Conservation (phyloP, 2,329 filamentous ascomycete species). For the Botrytis paeoniae region DNA sequence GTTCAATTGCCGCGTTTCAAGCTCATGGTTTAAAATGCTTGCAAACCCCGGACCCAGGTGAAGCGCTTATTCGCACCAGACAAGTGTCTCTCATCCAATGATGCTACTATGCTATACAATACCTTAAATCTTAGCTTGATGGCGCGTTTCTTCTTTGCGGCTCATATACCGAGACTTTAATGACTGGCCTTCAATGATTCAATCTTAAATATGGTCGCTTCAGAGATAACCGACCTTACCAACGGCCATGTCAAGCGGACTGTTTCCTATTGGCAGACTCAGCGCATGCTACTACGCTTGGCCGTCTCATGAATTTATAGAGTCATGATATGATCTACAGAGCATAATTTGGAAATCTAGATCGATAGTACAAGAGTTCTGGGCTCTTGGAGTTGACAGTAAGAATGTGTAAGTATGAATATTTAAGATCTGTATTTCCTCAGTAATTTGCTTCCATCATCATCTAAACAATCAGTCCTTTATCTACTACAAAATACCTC, state of each 20-base stretch:
- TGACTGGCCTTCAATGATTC: conserved; percentile 14
- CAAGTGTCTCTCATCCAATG: conserved; percentile 12
- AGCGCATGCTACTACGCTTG: conserved; percentile 35
- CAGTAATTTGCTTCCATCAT: conserved; percentile 30
- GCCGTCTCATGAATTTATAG: conserved; percentile 38
- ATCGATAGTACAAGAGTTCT: conserved; percentile 17
- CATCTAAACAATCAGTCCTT: conserved; percentile 32
- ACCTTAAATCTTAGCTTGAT: not conserved
- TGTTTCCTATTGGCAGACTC: conserved; percentile 33
- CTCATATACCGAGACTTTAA: conserved; percentile 9
- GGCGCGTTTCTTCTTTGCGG: conserved; percentile 8
- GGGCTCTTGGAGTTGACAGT: conserved; percentile 17
- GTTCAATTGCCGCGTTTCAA: not conserved
- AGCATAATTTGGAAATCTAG: conserved; percentile 17
- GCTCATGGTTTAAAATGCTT: conserved; percentile 2
- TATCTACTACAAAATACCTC: conserved; percentile 31
- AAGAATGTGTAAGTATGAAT: conserved; percentile 26
- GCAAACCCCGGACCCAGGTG: not conserved
- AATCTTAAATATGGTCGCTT: not conserved
- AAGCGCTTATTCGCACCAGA: conserved; percentile 14
- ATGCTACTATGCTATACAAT: not conserved
- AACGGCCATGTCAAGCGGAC: conserved; percentile 15
- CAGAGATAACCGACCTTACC: conserved; percentile 24
- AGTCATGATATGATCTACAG: conserved; percentile 25
- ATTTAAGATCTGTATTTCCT: conserved; percentile 34